phyloP scores from a whole-genome alignment of 1,284 basidiomycete species.

The Tetrapyrgos nigripes region DNA sequence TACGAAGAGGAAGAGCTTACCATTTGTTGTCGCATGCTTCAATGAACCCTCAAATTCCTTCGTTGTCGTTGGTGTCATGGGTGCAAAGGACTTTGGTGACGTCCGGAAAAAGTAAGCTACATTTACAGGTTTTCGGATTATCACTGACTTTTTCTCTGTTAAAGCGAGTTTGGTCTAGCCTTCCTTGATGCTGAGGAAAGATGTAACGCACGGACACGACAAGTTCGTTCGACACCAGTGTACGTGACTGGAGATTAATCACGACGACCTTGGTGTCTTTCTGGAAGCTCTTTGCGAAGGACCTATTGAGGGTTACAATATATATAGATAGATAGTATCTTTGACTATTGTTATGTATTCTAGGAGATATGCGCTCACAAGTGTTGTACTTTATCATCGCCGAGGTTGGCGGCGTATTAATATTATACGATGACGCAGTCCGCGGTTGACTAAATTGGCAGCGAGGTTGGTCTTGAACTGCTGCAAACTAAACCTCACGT shows the following conservation, averaged over 20 bases:
- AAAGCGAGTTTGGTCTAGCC: constrained; percentile 89
- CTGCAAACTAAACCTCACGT: background rate
- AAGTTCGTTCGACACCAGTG: constrained; percentile 92
- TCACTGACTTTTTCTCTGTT: constrained; percentile 13
- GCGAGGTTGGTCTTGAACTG: too few relatives aligned
- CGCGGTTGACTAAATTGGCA: too few relatives aligned
- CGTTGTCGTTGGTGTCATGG: constrained; percentile 92
- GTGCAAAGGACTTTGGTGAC: constrained; percentile 89
- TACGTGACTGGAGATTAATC: constrained; percentile 89
- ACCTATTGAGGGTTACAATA: constrained; percentile 11
- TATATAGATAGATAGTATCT: background rate
- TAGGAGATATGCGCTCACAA: too few relatives aligned
- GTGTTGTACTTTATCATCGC: too few relatives aligned
- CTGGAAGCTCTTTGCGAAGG: constrained; percentile 75
- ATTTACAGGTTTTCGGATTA: constrained; percentile 5
- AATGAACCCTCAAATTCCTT: constrained; percentile 84
- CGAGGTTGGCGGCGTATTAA: too few relatives aligned
- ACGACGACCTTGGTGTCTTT: constrained; percentile 88
- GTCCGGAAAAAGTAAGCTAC: constrained; percentile 90
- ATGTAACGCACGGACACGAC: constrained; percentile 81
- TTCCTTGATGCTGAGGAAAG: constrained; percentile 88
- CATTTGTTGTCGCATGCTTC: constrained; percentile 92
- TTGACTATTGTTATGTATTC: too few relatives aligned
- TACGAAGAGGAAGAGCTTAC: constrained; percentile 74
- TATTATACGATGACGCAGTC: too few relatives aligned